Conservation (phyloP, 352 stramenopile species). For the Peronospora destructor region DNA sequence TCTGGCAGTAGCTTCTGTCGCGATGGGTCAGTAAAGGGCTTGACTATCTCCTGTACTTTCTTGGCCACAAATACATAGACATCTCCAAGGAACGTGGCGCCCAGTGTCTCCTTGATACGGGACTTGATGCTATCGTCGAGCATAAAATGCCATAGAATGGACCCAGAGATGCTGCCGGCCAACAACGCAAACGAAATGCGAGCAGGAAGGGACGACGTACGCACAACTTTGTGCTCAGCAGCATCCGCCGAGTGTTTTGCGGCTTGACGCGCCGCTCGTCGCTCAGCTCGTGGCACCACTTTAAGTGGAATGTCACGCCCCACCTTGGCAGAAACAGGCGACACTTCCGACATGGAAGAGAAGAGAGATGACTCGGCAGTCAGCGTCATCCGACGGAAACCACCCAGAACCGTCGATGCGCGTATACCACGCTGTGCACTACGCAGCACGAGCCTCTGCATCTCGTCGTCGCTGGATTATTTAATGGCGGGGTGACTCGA, state of each 20-base stretch:
- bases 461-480: conserved; percentile 11
- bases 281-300: conserved; percentile 50
- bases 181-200: conserved; percentile 66
- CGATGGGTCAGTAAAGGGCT: conserved; percentile 76
- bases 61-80: conserved; percentile 47
- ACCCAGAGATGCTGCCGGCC: conserved; percentile 53
- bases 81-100: conserved; percentile 58
- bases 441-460: conserved; percentile 27
- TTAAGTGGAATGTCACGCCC: conserved; percentile 52
- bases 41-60: conserved; percentile 64
- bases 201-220: conserved; percentile 64
- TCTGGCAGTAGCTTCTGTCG: conserved; percentile 79
- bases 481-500: conserved; percentile 5
- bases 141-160: conserved; percentile 65
- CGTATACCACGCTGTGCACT: conserved; percentile 13
- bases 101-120: conserved; percentile 36
- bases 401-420: neutral
- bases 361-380: conserved; percentile 1
- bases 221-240: conserved; percentile 40
- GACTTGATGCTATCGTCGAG: conserved; percentile 54
- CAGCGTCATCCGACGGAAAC: conserved; percentile 12
- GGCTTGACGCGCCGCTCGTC: conserved; percentile 45
- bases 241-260: conserved; percentile 29
- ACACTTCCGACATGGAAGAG: conserved; percentile 10
- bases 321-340: conserved; percentile 28